phyloP scores from a whole-genome alignment of 169 alveolate species.

The Plasmodium billcollinsi region DNA sequence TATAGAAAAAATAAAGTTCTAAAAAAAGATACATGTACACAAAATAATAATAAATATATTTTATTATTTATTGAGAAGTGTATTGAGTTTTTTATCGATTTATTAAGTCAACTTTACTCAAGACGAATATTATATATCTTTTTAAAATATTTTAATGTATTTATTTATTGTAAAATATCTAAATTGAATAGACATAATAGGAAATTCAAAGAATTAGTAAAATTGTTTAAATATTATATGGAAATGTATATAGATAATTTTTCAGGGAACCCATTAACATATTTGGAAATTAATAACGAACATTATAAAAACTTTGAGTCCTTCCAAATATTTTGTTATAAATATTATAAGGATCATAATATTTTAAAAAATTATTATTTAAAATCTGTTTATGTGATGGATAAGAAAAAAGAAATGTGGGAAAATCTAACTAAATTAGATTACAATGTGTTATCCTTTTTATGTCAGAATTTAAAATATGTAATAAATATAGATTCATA shows the following conservation, averaged over 20 bases:
- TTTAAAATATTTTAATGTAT: conserved; percentile 64
- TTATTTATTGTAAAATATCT: conserved; percentile 72
- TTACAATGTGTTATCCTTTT: conserved; percentile 26
- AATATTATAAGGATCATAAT: conserved; percentile 53
- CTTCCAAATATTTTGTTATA: conserved; percentile 65
- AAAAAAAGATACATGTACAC: background rate
- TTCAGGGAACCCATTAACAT: conserved; percentile 66
- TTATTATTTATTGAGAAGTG: conserved; percentile 69
- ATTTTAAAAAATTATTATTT: conserved; percentile 52
- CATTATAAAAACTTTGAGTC: conserved; percentile 68
- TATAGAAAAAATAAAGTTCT: background rate
- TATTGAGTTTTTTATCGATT: conserved; percentile 71
- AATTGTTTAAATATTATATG: conserved; percentile 34
- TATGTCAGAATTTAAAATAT: conserved; percentile 49
- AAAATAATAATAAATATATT: background rate
- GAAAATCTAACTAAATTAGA: conserved; percentile 47
- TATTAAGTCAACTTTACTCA: conserved; percentile 67
- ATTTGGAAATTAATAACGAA: conserved; percentile 61
- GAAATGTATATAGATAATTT: conserved; percentile 75
- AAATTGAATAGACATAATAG: conserved; percentile 35
- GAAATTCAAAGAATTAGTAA: conserved; percentile 57
- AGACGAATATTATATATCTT: conserved; percentile 62
- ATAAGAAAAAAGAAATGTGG: conserved; percentile 52
- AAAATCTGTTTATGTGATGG: conserved; percentile 75
- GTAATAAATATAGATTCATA: background rate